phyloP scores from a whole-genome alignment of 2,329 filamentous ascomycete genomes.

The Cryphonectria japonica region DNA sequence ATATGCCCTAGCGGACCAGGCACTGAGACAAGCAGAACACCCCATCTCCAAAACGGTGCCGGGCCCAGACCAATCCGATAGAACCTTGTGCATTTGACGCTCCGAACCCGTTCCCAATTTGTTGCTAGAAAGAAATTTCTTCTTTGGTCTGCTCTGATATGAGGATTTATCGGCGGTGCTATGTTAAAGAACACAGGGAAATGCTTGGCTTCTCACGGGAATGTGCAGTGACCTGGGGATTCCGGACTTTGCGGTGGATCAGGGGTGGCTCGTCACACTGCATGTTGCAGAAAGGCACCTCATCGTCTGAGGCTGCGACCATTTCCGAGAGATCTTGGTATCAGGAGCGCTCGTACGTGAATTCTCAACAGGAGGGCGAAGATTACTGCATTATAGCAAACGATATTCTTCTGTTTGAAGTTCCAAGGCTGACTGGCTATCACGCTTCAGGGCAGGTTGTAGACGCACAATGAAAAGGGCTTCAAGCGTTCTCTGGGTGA shows the following conservation, averaged over 20 bases:
- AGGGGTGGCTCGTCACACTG: conserved; percentile 26
- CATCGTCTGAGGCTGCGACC: conserved; percentile 10
- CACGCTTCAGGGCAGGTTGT: background rate
- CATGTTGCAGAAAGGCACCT: conserved; percentile 26
- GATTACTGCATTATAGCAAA: background rate
- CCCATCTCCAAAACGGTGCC: background rate
- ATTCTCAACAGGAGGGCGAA: background rate
- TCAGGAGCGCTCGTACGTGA: conserved; percentile 7
- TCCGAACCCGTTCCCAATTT: background rate
- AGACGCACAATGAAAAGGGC: background rate
- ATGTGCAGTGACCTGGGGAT: background rate
- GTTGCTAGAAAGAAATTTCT: background rate
- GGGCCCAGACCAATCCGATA: background rate
- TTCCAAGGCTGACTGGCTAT: no score
- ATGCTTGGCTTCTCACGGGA: background rate
- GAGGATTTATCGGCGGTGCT: background rate
- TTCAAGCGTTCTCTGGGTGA: background rate
- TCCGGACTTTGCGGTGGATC: background rate
- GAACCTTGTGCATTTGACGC: background rate
- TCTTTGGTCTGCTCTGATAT: background rate
- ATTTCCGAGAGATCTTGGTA: background rate
- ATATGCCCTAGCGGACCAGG: conserved; percentile 1
- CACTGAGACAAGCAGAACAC: background rate
- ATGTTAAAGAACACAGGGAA: background rate
- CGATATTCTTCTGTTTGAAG: no score